These are phyloP conservation scores for Nymphaea thermarum DNA, from an alignment of 164 flowering plant genomes.

Conservation along the genomic window DNA sequence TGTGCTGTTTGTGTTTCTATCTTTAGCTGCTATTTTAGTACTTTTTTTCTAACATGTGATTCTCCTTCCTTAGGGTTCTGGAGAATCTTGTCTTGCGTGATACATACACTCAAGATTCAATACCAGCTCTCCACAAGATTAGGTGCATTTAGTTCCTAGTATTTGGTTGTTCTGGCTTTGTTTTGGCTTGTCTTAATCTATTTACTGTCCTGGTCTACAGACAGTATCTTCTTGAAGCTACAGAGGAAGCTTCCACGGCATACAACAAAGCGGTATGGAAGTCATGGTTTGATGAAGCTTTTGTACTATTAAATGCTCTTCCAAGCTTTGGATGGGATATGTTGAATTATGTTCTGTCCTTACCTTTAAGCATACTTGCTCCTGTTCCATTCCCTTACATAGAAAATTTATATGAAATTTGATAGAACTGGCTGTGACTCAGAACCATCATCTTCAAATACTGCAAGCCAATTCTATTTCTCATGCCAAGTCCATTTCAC, in stretches of 20 bases:
- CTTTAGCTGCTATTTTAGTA: background rate
- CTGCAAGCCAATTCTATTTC: too few species aligned
- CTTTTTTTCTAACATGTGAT: background rate
- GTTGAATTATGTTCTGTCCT: too few species aligned
- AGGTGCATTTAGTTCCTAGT: constrained; percentile 36
- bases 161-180: background rate
- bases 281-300: background rate
- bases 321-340: too few species aligned
- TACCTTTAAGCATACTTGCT: too few species aligned
- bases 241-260: constrained; percentile 91
- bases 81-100: constrained; percentile 75
- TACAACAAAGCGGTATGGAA: constrained; percentile 79
- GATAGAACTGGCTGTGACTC: too few species aligned
- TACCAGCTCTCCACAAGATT: constrained; percentile 85
- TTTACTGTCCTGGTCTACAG: constrained; percentile 20
- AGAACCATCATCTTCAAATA: too few species aligned
- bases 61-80: constrained; percentile 38
- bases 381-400: too few species aligned
- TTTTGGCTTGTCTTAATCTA: background rate
- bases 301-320: too few species aligned
- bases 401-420: too few species aligned
- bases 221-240: constrained; percentile 82
- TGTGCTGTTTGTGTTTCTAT: background rate
- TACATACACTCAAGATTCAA: constrained; percentile 77
- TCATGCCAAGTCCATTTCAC: too few species aligned